Evolutionary conservation across 176 grass and related monocot species (phyloP).

Genomic region (Hordeum vulgare): MorexV3_pseudomolecules_assembly NC_058523.1:552690275-552690774

Average conservation of each 20-base stretch:
- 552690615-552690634: too few relatives aligned
- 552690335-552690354: neutral
- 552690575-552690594: too few relatives aligned
- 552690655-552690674: neutral
- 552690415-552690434: slow-evolving; percentile 8
- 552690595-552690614: too few relatives aligned
- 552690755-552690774: neutral
- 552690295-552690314: too few relatives aligned
- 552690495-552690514: neutral
- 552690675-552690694: neutral
- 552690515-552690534: neutral
- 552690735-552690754: neutral
- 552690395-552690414: neutral
- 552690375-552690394: neutral
- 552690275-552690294: neutral
- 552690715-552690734: neutral
- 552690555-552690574: too few relatives aligned
- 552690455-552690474: too few relatives aligned
- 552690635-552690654: too few relatives aligned
- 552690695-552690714: too few relatives aligned
- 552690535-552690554: too few relatives aligned
- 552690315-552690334: neutral
- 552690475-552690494: neutral
- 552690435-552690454: neutral
- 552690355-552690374: neutral